Base-by-base conservation (phyloP, 192 early-diverging fungal species). In the Umbelopsis sp. region DNA sequence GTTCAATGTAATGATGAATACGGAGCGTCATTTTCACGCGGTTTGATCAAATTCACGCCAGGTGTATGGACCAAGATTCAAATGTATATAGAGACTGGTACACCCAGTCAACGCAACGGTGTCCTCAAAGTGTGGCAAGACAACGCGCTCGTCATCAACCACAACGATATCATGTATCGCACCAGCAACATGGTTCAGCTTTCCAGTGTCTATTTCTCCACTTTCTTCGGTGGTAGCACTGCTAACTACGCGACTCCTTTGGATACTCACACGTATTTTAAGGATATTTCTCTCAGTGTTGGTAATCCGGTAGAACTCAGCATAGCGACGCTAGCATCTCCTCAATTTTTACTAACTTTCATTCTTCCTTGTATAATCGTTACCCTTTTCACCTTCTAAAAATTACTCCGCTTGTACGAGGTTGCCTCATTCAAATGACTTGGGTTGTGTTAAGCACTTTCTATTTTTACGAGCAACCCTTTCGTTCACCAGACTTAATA, bases 151-250 rank as follows among this genome's bases (percentile, higher is more conserved):
- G 72, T 72, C 18, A 74, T 84, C 8, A 71, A 72, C 41, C 58
- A 72, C 53, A 70, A 75, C n/a, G 66, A 79, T 21, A 45, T 86
- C 2, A 71, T 73, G 1, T 86, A 80, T 48, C 76, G 78, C 15
- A 46, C 78, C 7, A 78, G 68, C 23, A 76, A 81, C 2, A 77
- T 78, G 55, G 72, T 86, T 47, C 80, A 76, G 1, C 73, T 83
- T 23, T 73, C 80, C 25, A 78, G 76, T 12, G 30, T 83, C 21
- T 75, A 82, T 72, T 86, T 86, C 51, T 84, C 80, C 3, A 81
- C 84, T 4, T 86, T 86, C 73, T 86, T 83, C 74, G 84, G 84
- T 58, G 84, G 84, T 15, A 73, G 74, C 12, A 68, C 71, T 18
- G 23, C 75, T 7, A 45, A 61, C 1, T 86, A 79, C 65, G 82